A percentile compares a stretch with the other conserved stretches of the same genome.
phyloP scores from a whole-genome alignment of 495 filamentous ascomycete genomes.

The Oidiodendron maius region DNA sequence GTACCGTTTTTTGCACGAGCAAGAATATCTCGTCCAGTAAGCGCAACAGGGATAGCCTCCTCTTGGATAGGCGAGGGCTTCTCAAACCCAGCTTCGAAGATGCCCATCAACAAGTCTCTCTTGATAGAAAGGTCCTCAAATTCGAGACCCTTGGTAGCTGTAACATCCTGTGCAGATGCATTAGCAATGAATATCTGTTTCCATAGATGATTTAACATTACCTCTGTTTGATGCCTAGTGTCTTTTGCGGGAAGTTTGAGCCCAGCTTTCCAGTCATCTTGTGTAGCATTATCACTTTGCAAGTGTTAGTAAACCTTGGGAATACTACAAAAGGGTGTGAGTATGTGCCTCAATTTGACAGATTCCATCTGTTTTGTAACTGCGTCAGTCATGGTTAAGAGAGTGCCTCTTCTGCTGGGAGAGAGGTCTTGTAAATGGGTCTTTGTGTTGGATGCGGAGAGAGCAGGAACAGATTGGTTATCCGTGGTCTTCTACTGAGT shows the following conservation, averaged over 20 bases:
- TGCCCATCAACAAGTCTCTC: conserved; percentile 93
- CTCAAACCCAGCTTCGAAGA: conserved; percentile 98
- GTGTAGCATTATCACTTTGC: conserved; percentile 40
- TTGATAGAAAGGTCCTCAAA: conserved; percentile 96
- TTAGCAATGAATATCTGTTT: background rate
- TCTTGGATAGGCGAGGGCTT: conserved; percentile 99
- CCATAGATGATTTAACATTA: conserved; percentile 26
- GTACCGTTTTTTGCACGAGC: conserved; percentile 98
- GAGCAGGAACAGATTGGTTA: background rate
- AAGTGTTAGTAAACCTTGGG: conserved; percentile 15
- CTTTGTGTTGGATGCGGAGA: background rate
- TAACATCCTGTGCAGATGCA: conserved; percentile 68
- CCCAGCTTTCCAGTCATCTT: conserved; percentile 71
- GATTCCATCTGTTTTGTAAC: conserved; percentile 66
- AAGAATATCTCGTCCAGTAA: conserved; percentile 91
- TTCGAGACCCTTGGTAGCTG: conserved; percentile 91
- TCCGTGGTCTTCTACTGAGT: background rate
- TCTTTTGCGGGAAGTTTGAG: conserved; percentile 79
- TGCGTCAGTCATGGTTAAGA: conserved; percentile 25
- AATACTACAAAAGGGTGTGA: background rate
- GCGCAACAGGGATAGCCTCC: conserved; percentile 93
- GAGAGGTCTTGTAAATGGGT: background rate
- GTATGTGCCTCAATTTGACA: conserved; percentile 53
- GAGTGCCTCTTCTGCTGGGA: conserved; percentile 1
- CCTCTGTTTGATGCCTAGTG: conserved; percentile 88